Percentiles rank a stretch among this genome's conserved stretches.
Conservation (phyloP, 2,329 filamentous ascomycete species). For the Stagonosporopsis tanaceti region DNA sequence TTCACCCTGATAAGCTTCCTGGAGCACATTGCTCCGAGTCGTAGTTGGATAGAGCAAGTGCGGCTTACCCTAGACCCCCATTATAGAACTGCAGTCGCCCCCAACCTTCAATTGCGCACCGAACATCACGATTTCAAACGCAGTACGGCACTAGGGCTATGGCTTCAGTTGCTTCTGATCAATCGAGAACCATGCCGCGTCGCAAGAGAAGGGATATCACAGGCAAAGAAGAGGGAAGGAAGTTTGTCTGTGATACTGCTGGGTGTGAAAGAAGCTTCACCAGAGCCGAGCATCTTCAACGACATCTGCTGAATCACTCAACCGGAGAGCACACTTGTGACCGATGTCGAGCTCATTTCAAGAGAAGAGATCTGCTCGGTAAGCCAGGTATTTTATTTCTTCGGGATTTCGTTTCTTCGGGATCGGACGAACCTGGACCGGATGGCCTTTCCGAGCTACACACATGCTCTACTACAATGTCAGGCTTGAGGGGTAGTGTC, state of each 20-base stretch:
- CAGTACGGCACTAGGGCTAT: conserved; percentile 19
- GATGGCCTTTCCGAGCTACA: neutral
- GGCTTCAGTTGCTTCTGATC: conserved; percentile 27
- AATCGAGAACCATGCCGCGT: conserved; percentile 56
- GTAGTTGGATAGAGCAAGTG: conserved; percentile 6
- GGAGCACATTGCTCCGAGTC: conserved; percentile 18
- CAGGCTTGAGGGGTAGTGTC: neutral
- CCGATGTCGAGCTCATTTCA: conserved; percentile 68
- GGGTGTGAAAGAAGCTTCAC: conserved; percentile 95
- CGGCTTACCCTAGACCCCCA: conserved; percentile 28
- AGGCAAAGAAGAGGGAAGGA: conserved; percentile 58
- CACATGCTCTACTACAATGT: neutral
- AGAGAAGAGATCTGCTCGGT: conserved; percentile 67
- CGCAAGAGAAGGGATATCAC: conserved; percentile 69
- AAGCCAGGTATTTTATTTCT: conserved; percentile 32
- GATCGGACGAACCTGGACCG: neutral
- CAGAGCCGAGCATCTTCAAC: conserved; percentile 91
- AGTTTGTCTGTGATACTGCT: conserved; percentile 73
- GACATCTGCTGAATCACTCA: conserved; percentile 90
- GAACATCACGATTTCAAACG: conserved; percentile 16
- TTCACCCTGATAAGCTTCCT: conserved; percentile 24
- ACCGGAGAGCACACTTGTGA: conserved; percentile 62
- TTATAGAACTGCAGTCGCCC: conserved; percentile 33
- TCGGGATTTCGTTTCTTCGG: neutral
- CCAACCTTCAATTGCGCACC: conserved; percentile 40